These are phyloP conservation scores for Aureobasidium sp. DNA, from an alignment of 2,329 filamentous ascomycete species.

Conservation along the genomic window DNA sequence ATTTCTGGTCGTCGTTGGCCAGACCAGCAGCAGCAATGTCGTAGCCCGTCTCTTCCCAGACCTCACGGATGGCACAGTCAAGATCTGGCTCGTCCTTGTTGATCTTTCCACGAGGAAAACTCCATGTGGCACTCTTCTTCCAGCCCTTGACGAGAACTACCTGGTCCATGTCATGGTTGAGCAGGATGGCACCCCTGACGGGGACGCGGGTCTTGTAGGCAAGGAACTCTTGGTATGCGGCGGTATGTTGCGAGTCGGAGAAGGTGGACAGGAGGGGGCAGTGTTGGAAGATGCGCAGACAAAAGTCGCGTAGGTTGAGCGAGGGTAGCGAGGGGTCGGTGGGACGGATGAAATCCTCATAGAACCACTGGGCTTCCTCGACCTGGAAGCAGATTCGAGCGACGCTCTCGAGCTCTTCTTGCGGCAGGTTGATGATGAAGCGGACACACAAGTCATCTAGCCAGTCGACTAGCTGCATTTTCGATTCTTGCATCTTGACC, in stretches of 20 bases:
- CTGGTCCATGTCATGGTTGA: conserved; percentile 91
- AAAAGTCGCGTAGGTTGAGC: conserved; percentile 77
- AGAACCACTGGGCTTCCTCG: conserved; percentile 99
- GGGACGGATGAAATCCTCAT: conserved; percentile 97
- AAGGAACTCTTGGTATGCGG: conserved; percentile 85
- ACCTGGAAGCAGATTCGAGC: conserved; percentile 97
- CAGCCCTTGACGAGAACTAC: conserved; percentile 91
- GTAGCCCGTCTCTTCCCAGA: conserved; percentile 92
- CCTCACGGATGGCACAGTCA: conserved; percentile 87
- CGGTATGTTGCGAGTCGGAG: conserved; percentile 66
- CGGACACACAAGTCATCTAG: conserved; percentile 96
- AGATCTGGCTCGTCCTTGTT: conserved; percentile 94
- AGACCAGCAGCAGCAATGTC: conserved; percentile 70
- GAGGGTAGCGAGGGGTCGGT: conserved; percentile 77
- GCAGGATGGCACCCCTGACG: conserved; percentile 84
- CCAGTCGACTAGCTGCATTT: conserved; percentile 89
- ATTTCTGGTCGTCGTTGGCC: conserved; percentile 57
- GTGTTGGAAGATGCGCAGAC: conserved; percentile 83
- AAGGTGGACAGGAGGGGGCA: conserved; percentile 81
- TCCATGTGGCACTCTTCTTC: conserved; percentile 96
- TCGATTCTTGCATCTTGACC: conserved; percentile 63
- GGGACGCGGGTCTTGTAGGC: conserved; percentile 92
- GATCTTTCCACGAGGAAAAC: conserved; percentile 93
- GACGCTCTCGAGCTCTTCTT: conserved; percentile 80
- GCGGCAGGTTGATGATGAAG: conserved; percentile 94